Evolutionary conservation across 2,329 filamentous ascomycete species (phyloP).

Genomic region (Talaromyces sp.): DNA sequence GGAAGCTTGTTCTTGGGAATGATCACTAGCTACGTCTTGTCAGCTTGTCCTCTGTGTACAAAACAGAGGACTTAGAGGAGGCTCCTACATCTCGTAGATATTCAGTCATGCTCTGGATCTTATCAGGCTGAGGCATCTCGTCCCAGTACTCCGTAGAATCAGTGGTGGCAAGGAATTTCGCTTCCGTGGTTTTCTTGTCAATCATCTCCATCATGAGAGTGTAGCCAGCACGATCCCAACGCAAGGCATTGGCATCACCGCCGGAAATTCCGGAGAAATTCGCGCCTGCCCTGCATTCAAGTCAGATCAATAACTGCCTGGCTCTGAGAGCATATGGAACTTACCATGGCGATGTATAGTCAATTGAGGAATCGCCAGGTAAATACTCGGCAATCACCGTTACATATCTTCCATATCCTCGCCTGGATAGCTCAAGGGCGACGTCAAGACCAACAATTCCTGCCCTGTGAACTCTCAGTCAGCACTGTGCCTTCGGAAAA

Average conservation of each 20-base stretch:
- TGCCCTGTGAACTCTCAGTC: neutral
- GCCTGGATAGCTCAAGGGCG: constrained; percentile 13
- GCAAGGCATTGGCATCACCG: constrained; percentile 40
- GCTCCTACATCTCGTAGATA: constrained; percentile 41
- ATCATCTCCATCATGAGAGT: constrained; percentile 32
- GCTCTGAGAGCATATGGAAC: neutral
- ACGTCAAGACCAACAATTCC: constrained; percentile 14
- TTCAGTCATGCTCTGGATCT: constrained; percentile 40
- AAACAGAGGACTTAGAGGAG: neutral
- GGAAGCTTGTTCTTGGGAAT: constrained; percentile 33
- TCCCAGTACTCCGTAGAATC: constrained; percentile 44
- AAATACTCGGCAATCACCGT: constrained; percentile 43
- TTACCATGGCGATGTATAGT: constrained; percentile 44
- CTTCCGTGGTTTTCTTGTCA: constrained; percentile 29
- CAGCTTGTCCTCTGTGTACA: no score
- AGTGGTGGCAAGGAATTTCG: constrained; percentile 38
- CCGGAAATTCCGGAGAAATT: constrained; percentile 48
- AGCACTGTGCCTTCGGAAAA: neutral
- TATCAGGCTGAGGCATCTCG: constrained; percentile 36
- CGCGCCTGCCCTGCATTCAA: constrained; percentile 38
- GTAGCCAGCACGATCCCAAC: constrained; percentile 44
- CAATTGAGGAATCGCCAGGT: constrained; percentile 36
- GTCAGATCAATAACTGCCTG: neutral
- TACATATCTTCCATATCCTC: constrained; percentile 18
- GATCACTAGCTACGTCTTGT: neutral